Base-by-base conservation (phyloP, 2,329 filamentous ascomycete species). In the Diaporthe velutina region DNA sequence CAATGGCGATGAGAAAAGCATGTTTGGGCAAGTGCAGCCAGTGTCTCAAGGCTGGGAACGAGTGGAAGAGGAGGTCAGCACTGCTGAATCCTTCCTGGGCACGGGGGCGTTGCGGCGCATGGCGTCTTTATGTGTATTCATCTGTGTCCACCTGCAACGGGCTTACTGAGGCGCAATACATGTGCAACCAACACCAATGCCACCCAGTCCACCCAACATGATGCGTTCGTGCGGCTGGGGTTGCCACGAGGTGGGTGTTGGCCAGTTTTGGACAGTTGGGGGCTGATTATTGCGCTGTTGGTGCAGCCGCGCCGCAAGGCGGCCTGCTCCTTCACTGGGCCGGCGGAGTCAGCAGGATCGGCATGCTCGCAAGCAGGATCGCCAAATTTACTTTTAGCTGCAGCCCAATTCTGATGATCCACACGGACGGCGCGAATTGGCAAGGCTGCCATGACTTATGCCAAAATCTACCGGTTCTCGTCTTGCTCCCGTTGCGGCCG, bases 261-360 rank as follows among this genome's bases (percentile, higher is more conserved):
- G 66, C n/a, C n/a, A n/a, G n/a, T n/a, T n/a, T n/a, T n/a, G n/a
- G 12, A 3, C 25, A 8, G 33, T 70, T 57, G 67, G 30, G 38
- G 52, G 52, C 67, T 48, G 50, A 48, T 7, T 33, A 2, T 48
- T 13, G 40, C 19, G 38, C 25, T 48, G 67, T 54, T 68, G 64
- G 64, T 54, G 6, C 64, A 54, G 33, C 70, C 42, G 70, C 33
- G 54, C 68, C 68, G 68, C 40, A 71, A 19, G 55, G 22, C 48
- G 33, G 33, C 40, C 45, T 48, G 55, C 42, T 71, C 57, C 70
- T 60, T 60, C 45, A 25, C n/a, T 61, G 70, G 50, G 42, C 3
- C 30, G 70, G 70, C 70, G 70, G 54, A 71, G 55, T 60, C 54
- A 71, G 48, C 52, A 60, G 30, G 70, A 71, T 71, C 30, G 70